Conservation (phyloP, 2,329 filamentous ascomycete species). For the Raffaelea albimanens region DNA sequence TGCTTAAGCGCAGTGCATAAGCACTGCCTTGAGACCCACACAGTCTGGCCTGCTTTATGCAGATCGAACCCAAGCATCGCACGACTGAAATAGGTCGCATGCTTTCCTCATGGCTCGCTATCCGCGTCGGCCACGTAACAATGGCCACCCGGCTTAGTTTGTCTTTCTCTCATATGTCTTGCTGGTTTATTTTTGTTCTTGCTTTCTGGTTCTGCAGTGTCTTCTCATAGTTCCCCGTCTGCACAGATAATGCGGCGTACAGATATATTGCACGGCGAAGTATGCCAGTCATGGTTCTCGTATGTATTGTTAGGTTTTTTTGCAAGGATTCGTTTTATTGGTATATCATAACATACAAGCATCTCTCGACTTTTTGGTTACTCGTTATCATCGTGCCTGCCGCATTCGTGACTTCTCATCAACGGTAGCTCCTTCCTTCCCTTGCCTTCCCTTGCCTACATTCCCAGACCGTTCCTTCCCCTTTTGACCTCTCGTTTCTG, state of each 20-base stretch:
- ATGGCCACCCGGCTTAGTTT: not conserved
- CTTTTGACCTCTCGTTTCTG: no score
- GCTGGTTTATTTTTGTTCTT: no score
- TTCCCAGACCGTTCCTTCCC: no score
- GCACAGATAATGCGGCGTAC: not conserved
- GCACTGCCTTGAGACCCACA: no score
- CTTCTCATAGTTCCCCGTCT: not conserved
- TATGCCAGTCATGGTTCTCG: not conserved
- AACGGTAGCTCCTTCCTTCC: not conserved
- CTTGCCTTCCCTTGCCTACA: no score
- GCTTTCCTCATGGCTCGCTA: no score
- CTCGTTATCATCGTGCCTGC: not conserved
- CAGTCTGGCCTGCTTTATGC: no score
- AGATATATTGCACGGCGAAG: slow-evolving; percentile 1
- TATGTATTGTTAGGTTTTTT: slow-evolving; percentile 6
- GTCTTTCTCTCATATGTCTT: slow-evolving; percentile 2
- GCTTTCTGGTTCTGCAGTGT: slow-evolving; percentile 1
- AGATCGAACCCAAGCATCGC: no score
- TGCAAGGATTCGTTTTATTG: no score
- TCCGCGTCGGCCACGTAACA: not conserved
- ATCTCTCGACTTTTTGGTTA: not conserved
- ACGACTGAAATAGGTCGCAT: no score
- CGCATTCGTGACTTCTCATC: slow-evolving; percentile 22
- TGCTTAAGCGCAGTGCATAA: no score
- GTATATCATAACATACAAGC: no score